phyloP scores from a whole-genome alignment of 2,329 filamentous ascomycete species.

The Geosmithia morbida region DNA sequence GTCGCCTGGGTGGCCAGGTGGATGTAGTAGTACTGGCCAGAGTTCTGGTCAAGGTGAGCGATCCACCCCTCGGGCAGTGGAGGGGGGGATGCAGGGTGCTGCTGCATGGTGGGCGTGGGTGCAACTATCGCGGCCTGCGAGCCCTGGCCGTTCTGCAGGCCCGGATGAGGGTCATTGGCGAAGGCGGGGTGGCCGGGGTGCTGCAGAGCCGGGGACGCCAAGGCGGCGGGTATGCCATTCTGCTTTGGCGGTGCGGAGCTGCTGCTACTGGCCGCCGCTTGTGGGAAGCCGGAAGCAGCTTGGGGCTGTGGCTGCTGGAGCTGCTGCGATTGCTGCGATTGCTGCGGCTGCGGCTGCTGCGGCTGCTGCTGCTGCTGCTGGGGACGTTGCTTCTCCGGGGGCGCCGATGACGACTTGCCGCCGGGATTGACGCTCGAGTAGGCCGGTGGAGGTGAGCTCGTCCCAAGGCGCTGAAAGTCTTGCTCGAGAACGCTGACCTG shows the following conservation, averaged over 20 bases:
- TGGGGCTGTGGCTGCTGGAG: constrained; percentile 10
- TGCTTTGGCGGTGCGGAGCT: constrained; percentile 15
- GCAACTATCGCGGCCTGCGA: constrained; percentile 28
- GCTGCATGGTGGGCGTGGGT: constrained; percentile 18
- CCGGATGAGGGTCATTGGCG: constrained; percentile 61
- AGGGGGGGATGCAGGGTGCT: constrained; percentile 65
- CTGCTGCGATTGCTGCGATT: constrained; percentile 2
- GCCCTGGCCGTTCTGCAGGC: constrained; percentile 30
- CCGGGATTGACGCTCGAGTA: constrained; percentile 64
- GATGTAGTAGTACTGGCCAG: constrained; percentile 98
- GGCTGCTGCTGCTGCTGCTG: constrained; percentile 11
- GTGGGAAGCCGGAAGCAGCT: background rate
- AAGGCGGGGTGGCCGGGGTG: constrained; percentile 73
- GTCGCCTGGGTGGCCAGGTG: constrained; percentile 90
- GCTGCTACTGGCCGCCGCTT: background rate
- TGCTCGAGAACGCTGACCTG: constrained; percentile 66
- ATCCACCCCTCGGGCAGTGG: constrained; percentile 97
- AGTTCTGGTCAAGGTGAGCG: constrained; percentile 86
- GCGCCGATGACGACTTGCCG: constrained; percentile 42
- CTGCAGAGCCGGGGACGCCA: constrained; percentile 34
- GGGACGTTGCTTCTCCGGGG: constrained; percentile 61
- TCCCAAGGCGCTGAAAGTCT: constrained; percentile 71
- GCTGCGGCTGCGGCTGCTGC: constrained; percentile 6
- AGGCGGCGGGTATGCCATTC: constrained; percentile 10
- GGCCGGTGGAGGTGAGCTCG: constrained; percentile 81